Evolutionary conservation across 2,329 filamentous ascomycete species (phyloP).

Genomic region (Penicillium sp.): DNA sequence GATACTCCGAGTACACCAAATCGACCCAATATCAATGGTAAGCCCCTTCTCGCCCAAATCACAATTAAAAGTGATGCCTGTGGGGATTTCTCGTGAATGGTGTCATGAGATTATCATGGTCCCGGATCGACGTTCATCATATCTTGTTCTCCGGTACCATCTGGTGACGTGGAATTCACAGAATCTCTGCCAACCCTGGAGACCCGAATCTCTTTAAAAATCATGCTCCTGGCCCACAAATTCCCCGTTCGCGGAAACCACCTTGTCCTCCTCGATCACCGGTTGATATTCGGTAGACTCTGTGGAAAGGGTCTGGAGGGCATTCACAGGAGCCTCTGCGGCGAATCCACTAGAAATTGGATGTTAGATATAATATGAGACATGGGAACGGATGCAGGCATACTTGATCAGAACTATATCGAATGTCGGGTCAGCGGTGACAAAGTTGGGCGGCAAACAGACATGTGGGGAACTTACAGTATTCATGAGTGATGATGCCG

Average conservation of each 20-base stretch:
- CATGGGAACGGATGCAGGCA: conserved; percentile 6
- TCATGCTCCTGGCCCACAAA: background rate
- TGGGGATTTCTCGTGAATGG: background rate
- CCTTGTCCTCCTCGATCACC: conserved; percentile 74
- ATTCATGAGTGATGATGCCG: conserved; percentile 77
- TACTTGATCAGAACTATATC: conserved; percentile 46
- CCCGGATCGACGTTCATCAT: background rate
- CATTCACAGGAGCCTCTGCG: conserved; percentile 68
- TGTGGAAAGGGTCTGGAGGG: conserved; percentile 66
- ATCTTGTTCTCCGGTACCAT: background rate
- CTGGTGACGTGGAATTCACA: background rate
- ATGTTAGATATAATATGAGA: background rate
- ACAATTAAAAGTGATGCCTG: background rate
- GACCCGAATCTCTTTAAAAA: background rate
- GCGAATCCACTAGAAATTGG: conserved; percentile 67
- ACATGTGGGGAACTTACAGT: conserved; percentile 56
- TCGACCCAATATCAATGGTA: background rate
- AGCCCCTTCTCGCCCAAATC: background rate
- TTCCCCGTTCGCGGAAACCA: conserved; percentile 54
- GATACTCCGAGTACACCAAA: background rate
- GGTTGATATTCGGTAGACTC: conserved; percentile 63
- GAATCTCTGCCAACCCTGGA: background rate
- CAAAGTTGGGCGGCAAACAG: conserved; percentile 3
- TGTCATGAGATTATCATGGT: background rate
- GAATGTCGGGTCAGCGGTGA: conserved; percentile 10